Conservation (phyloP, 768 basidiomycete species). For the Podaxis rugospora region DNA sequence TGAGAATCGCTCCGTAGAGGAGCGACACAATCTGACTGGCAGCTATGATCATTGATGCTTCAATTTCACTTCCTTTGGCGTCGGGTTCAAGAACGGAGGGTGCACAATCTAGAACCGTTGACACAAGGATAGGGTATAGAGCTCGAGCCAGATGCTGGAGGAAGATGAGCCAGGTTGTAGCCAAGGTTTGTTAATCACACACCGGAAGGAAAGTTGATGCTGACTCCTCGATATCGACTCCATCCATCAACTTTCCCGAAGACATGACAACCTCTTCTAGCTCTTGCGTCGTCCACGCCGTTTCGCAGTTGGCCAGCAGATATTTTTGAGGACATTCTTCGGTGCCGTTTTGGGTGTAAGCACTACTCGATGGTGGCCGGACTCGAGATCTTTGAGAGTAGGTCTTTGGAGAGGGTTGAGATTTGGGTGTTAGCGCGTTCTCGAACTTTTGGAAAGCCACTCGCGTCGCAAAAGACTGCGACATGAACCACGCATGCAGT, state of each 20-base stretch:
- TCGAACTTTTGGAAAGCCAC: slow-evolving; percentile 55
- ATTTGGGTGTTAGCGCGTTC: slow-evolving; percentile 31
- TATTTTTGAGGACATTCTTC: slow-evolving; percentile 28
- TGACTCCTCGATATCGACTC: background rate
- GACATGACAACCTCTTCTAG: slow-evolving; percentile 8
- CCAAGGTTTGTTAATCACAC: background rate
- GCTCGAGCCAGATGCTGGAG: slow-evolving; percentile 63
- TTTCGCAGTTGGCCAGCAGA: background rate
- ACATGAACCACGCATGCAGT: slow-evolving; percentile 61
- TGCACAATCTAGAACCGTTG: slow-evolving; percentile 85
- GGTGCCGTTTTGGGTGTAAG: slow-evolving; percentile 27
- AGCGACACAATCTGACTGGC: slow-evolving; percentile 53
- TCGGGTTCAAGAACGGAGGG: slow-evolving; percentile 76
- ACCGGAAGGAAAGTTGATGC: slow-evolving; percentile 8
- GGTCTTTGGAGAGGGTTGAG: background rate
- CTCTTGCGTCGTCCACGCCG: slow-evolving; percentile 13
- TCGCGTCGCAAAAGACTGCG: slow-evolving; percentile 48
- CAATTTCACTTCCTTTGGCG: slow-evolving; percentile 51
- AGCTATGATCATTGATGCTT: slow-evolving; percentile 54
- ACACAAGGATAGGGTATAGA: slow-evolving; percentile 74
- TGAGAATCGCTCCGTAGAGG: slow-evolving; percentile 56
- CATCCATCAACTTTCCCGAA: background rate
- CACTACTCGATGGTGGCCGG: slow-evolving; percentile 22
- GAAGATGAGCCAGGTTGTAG: background rate
- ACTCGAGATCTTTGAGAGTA: background rate